phyloP scores from a whole-genome alignment of 2,329 filamentous ascomycete species.

The Coleophoma eucalyptorum region DNA sequence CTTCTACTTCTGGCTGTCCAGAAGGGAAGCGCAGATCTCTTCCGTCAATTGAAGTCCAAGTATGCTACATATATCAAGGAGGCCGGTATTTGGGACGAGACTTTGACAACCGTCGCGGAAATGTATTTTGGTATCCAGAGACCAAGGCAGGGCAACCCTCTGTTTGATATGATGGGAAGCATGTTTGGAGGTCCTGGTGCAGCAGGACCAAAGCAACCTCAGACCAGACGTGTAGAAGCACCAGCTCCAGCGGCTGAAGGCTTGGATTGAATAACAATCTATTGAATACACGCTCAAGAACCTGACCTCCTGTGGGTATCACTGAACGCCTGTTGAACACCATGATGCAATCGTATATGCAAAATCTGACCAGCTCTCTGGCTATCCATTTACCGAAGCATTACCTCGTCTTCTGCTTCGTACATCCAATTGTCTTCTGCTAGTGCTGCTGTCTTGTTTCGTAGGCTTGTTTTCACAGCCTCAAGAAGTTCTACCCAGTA shows the following conservation, averaged over 20 bases:
- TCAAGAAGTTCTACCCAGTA: constrained; percentile 59
- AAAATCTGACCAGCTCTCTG: background rate
- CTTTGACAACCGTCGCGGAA: constrained; percentile 83
- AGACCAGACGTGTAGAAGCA: constrained; percentile 30
- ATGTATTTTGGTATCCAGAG: constrained; percentile 95
- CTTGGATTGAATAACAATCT: constrained; percentile 44
- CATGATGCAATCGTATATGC: constrained; percentile 1
- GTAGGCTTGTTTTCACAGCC: constrained; percentile 64
- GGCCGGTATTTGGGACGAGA: constrained; percentile 72
- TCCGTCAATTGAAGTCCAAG: constrained; percentile 75
- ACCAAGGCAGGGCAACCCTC: constrained; percentile 83
- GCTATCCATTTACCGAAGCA: constrained; percentile 7
- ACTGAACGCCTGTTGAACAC: constrained; percentile 8
- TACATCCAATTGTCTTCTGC: constrained; percentile 92
- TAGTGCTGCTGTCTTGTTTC: constrained; percentile 68
- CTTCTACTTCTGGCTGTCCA: constrained; percentile 81
- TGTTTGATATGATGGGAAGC: constrained; percentile 97
- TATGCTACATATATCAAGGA: constrained; percentile 80
- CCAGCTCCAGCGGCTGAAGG: constrained; percentile 51
- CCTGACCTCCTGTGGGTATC: constrained; percentile 18
- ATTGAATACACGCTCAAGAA: constrained; percentile 9
- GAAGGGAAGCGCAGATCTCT: constrained; percentile 71
- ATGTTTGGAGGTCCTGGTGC: constrained; percentile 78
- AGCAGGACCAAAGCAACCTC: constrained; percentile 35
- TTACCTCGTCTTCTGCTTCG: constrained; percentile 44